Evolutionary conservation across 2,329 filamentous ascomycete genomes (phyloP).

Genomic region (Fusarium sp.): DNA sequence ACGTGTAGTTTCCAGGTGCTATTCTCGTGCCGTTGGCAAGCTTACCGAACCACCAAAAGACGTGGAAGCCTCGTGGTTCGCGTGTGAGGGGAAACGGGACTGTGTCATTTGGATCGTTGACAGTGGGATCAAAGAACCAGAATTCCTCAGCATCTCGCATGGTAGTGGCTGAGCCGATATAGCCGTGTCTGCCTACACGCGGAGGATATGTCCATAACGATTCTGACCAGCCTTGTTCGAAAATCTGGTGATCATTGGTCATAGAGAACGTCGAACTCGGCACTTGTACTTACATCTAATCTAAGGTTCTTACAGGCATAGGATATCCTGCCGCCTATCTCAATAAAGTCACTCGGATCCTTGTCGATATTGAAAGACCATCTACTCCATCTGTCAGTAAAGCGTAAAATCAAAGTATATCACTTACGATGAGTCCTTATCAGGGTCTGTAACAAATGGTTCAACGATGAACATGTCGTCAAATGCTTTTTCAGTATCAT

Average conservation of each 20-base stretch:
- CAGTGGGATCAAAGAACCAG: constrained; percentile 53
- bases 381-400: constrained; percentile 35
- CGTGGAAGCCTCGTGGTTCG: constrained; percentile 51
- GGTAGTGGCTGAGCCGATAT: constrained; percentile 59
- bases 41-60: constrained; percentile 60
- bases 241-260: constrained; percentile 51
- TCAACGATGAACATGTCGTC: constrained; percentile 54
- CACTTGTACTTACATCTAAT: constrained; percentile 52
- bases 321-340: constrained; percentile 48
- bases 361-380: constrained; percentile 53
- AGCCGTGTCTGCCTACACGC: constrained; percentile 54
- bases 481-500: constrained; percentile 57
- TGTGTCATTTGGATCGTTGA: constrained; percentile 56
- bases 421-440: constrained; percentile 47
- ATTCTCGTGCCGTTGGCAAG: constrained; percentile 59
- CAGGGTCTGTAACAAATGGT: constrained; percentile 45
- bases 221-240: constrained; percentile 56
- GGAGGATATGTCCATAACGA: constrained; percentile 60
- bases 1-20: constrained; percentile 58
- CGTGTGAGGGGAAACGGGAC: constrained; percentile 55
- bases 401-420: rapidly evolving
- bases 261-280: neutral
- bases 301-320: constrained; percentile 54
- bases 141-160: constrained; percentile 53
- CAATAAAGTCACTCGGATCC: constrained; percentile 49